Base-by-base conservation (phyloP, 495 filamentous ascomycete species). In the Trichoderma orchidacearum region DNA sequence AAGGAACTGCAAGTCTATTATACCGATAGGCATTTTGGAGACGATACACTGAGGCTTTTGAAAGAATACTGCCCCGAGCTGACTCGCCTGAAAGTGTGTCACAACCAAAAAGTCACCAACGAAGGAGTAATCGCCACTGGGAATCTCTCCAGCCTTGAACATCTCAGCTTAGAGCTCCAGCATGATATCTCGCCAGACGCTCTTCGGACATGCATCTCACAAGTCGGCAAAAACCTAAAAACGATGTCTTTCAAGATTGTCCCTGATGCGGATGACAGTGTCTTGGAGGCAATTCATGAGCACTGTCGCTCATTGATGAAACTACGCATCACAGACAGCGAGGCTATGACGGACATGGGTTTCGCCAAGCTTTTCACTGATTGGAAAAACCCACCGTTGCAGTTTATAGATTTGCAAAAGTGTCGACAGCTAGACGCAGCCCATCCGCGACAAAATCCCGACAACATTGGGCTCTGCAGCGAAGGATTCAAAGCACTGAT, bases 401-500 rank as follows among this genome's bases (percentile, higher is more conserved):
- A 64, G 25, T 83, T 80, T 60, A 67, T 87, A 57, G 89, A 95
- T 66, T 68, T 96, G 30, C 81, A 83, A 51, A 81, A 81, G 50
- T 86, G 82, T 56, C 83, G 89, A 30, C 80, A 89, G 60, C 62
- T 90, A 28, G 89, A 95, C 60, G 78, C 85, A 58, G 63, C 73
- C 21, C 53, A 63, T 0, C 72, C 75, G 17, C 62, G 69, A 18
- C 60, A 67, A n/a, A 89, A 85, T 61, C 77, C 81, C 1, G 71
- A 83, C 58, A 72, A 73, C 18, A 68, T 87, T 30, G 89, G 89
- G 17, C 79, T 95, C 55, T 86, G 82, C 45, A 84, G 82, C 9
- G 64, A 74, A 35, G 89, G 86, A 0, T 91, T 96, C 67, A 61
- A 75, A 50, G 85, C 89, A 1, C 67, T 95, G 53, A 95, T 96